A percentile compares a stretch with the other conserved stretches of the same genome.
phyloP scores from a whole-genome alignment of 2,329 filamentous ascomycete genomes.

The Trichoderma sp. region DNA sequence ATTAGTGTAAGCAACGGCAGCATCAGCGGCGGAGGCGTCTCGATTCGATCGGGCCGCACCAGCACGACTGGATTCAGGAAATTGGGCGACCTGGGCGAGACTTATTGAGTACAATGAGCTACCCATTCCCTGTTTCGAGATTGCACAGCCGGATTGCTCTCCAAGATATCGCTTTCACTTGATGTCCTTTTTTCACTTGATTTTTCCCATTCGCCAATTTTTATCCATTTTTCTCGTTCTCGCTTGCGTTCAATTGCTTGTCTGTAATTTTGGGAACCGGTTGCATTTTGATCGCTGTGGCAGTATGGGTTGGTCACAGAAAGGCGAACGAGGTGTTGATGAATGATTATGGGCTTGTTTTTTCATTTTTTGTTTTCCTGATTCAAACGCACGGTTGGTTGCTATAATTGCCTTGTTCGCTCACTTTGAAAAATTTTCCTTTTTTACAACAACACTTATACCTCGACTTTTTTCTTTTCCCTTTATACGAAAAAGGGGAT shows the following conservation, averaged over 20 bases:
- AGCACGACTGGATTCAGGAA: conserved; percentile 45
- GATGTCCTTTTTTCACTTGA: neutral
- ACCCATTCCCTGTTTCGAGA: neutral
- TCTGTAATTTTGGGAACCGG: conserved; percentile 27
- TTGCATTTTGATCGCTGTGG: conserved; percentile 30
- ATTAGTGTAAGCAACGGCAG: conserved; percentile 51
- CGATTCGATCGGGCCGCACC: conserved; percentile 37
- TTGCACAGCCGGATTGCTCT: neutral
- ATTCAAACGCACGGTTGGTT: conserved; percentile 31
- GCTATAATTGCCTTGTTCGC: conserved; percentile 26
- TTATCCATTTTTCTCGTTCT: neutral
- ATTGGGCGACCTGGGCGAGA: conserved; percentile 58
- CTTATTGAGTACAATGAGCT: conserved; percentile 47
- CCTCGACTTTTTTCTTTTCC: conserved; percentile 16
- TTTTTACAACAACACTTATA: conserved; percentile 29
- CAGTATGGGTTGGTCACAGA: conserved; percentile 30
- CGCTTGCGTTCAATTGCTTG: conserved; percentile 23
- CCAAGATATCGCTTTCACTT: neutral
- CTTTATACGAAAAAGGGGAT: neutral
- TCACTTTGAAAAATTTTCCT: neutral
- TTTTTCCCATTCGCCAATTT: neutral
- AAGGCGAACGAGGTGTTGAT: conserved; percentile 40
- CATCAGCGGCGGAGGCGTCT: conserved; percentile 48
- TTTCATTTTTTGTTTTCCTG: neutral
- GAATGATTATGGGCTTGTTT: conserved; percentile 38